These are phyloP conservation scores for Astrocystis sublimbata DNA, from an alignment of 495 filamentous ascomycete genomes.

Conservation along the genomic window DNA sequence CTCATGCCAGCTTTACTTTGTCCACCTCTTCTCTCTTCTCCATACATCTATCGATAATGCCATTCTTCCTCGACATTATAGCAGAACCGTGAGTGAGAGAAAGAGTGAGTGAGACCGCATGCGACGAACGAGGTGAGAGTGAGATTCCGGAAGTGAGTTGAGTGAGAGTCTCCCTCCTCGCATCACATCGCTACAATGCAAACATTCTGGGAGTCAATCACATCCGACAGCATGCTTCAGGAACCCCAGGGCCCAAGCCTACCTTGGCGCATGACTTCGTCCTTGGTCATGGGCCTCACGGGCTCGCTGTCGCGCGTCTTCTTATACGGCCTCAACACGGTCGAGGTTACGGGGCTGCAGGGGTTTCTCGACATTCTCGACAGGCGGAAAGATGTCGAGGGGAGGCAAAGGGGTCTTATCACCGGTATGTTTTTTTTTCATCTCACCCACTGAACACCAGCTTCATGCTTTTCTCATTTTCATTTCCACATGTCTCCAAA, in stretches of 20 bases:
- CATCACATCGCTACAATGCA: no score
- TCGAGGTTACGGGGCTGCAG: conserved; percentile 70
- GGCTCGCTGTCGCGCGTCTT: conserved; percentile 44
- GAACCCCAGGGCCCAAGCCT: conserved; percentile 50
- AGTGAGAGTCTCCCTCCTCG: no score
- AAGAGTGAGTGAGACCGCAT: background rate
- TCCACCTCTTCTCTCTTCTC: background rate
- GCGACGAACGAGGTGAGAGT: no score
- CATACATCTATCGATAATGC: background rate
- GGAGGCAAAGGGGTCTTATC: conserved; percentile 73
- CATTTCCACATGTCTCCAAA: no score
- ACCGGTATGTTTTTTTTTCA: conserved; percentile 60
- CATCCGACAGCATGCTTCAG: background rate
- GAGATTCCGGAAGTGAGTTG: background rate
- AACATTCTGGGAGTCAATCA: no score
- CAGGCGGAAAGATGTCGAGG: conserved; percentile 64
- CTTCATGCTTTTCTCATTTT: no score
- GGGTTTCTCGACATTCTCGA: conserved; percentile 77
- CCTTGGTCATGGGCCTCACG: conserved; percentile 55
- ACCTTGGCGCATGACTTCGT: conserved; percentile 55
- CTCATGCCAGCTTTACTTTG: background rate
- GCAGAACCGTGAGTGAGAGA: background rate
- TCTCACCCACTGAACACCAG: background rate
- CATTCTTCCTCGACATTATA: conserved; percentile 10
- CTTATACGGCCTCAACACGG: conserved; percentile 52